Conservation (phyloP, 345 rosid genomes). For the Aegle marmelos region DNA sequence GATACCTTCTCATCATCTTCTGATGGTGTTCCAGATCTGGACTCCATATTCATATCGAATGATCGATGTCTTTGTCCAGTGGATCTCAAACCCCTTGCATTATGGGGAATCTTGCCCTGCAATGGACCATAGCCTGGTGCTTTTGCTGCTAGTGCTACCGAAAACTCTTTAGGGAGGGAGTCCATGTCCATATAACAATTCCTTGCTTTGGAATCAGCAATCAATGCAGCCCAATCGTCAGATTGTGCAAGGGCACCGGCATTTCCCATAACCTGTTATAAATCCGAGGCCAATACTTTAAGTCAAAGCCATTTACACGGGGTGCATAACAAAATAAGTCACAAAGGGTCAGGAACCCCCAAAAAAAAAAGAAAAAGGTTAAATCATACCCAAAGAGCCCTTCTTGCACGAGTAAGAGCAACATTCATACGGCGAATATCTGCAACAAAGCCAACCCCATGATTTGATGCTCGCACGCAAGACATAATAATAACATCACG, state of each 20-base stretch:
- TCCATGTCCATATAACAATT: conserved; percentile 93
- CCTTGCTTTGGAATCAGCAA: conserved; percentile 83
- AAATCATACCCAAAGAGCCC: conserved; percentile 88
- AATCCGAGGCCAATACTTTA: conserved; percentile 11
- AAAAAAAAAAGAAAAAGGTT: background rate
- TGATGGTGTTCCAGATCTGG: conserved; percentile 66
- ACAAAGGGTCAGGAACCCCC: background rate
- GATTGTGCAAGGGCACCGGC: conserved; percentile 77
- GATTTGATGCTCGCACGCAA: conserved; percentile 94
- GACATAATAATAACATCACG: conserved; percentile 99
- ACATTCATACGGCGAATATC: conserved; percentile 99
- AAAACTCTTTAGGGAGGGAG: conserved; percentile 77
- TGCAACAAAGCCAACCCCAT: conserved; percentile 96
- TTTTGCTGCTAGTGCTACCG: conserved; percentile 30
- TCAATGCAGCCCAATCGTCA: conserved; percentile 94
- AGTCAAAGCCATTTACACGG: background rate
- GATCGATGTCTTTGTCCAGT: conserved; percentile 75
- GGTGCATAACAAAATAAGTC: background rate
- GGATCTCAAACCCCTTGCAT: conserved; percentile 61
- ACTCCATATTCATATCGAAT: conserved; percentile 53
- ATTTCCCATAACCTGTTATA: conserved; percentile 89
- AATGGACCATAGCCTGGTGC: conserved; percentile 41
- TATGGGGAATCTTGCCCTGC: conserved; percentile 54
- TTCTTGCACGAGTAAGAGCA: conserved; percentile 97
- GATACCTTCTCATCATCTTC: conserved; percentile 72